Evolutionary conservation across 768 basidiomycete genomes (phyloP), one percentile per base, ranked within the genome.

Genomic region (Leccinellum albellum): DNA sequence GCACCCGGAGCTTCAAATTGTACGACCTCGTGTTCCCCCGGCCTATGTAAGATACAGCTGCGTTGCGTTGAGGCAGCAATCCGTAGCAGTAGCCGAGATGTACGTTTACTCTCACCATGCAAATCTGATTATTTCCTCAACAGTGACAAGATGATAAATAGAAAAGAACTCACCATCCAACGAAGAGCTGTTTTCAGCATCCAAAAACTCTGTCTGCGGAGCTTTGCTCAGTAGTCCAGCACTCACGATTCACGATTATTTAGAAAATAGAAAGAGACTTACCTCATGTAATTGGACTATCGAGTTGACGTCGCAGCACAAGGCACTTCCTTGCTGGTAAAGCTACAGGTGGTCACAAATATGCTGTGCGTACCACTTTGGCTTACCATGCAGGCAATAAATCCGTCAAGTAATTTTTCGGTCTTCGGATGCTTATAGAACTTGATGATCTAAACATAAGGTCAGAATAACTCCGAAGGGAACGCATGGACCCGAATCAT

Each of bases 391-490:
- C 72, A 71, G 9, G 68, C 62, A 20, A 82, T 73, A 4, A 79
- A 73, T 6, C 68, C 66, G 33, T 81, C 77, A 13, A 87, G 62
- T 31, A 79, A 65, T 50, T 74, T 76, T 4, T 62, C 64, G 17
- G 86, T 65, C 45, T 75, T 74, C 2, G 85, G 86, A 23, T 85
- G 77, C 9, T 82, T 79, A 2, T 3, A 17, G 7, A 10, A 40
- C 37, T 40, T n/a, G n/a, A 40, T 40, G 37, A 20, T 40, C 37
- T 40, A n/a, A 40, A 40, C 37, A 40, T 8, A 3, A 20, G 37
- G n/a, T 12, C n/a, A 40, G 37, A 40, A 20, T 20, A 12, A 2
- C 15, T 40, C n/a, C 37, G 37, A 12, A 40, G 37, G 37, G n/a
- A 40, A 40, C n/a, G n/a, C 37, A 40, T 5, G 37, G 20, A 2